Conservation (phyloP, 2,329 filamentous ascomycete genomes). For the Xylariaceae sp. region DNA sequence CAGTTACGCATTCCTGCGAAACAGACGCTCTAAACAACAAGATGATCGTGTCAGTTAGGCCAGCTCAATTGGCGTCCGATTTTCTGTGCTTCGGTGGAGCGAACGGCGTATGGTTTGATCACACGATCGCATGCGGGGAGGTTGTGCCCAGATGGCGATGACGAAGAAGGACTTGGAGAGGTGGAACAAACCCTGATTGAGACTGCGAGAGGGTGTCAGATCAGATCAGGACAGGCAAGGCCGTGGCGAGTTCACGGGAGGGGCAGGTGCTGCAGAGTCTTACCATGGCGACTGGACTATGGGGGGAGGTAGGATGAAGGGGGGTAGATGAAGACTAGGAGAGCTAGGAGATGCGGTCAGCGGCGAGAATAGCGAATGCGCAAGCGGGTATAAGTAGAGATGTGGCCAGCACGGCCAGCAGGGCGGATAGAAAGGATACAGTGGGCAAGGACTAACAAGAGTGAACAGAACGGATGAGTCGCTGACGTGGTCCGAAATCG, state of each 20-base stretch:
- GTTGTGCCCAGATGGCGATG: constrained; percentile 7
- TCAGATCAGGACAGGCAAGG: constrained; percentile 22
- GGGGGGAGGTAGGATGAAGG: constrained; percentile 11
- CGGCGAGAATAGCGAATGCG: constrained; percentile 19
- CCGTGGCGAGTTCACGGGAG: not conserved
- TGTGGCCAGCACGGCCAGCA: constrained; percentile 1
- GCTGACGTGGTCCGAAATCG: constrained; percentile 18
- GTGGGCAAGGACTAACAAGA: constrained; percentile 18
- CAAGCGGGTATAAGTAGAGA: constrained; percentile 4
- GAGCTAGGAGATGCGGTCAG: constrained; percentile 29
- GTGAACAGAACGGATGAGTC: constrained; percentile 12
- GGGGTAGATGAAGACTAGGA: constrained; percentile 21
- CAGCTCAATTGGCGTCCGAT: not conserved
- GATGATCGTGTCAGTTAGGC: constrained; percentile 10
- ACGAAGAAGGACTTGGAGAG: constrained; percentile 12
- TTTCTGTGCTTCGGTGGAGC: not conserved
- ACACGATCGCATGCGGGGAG: constrained; percentile 16
- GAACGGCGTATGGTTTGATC: constrained; percentile 10
- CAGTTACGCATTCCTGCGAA: constrained; percentile 62
- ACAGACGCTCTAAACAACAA: constrained; percentile 58
- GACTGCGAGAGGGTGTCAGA: constrained; percentile 42
- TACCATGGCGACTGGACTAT: constrained; percentile 30
- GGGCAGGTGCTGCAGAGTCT: constrained; percentile 19
- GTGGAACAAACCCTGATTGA: constrained; percentile 60
- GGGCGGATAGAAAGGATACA: constrained; percentile 2